phyloP scores from a whole-genome alignment of 345 rosid genomes.

The Aquilaria malaccensis region DNA sequence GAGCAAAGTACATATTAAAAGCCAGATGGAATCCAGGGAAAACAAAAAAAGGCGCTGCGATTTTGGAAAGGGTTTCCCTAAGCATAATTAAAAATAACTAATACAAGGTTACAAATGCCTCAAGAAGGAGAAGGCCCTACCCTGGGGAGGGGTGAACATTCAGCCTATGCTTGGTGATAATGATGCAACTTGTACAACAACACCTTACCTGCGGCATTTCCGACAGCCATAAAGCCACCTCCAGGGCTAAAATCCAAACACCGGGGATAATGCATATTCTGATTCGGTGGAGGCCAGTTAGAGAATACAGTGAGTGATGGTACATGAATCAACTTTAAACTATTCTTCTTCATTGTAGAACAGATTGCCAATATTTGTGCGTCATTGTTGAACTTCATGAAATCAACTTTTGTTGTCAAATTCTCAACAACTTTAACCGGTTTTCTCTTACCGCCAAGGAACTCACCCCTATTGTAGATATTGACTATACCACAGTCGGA shows the following conservation, averaged over 20 bases:
- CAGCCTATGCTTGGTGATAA: conserved; percentile 57
- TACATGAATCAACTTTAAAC: conserved; percentile 66
- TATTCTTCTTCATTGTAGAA: conserved; percentile 67
- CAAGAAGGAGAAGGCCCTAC: no score
- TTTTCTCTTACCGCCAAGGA: conserved; percentile 75
- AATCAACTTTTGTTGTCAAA: conserved; percentile 66
- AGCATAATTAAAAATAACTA: no score
- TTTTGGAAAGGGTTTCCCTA: no score
- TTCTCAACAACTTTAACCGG: conserved; percentile 76
- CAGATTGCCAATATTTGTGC: conserved; percentile 79
- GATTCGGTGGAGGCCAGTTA: conserved; percentile 72
- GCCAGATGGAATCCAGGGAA: no score
- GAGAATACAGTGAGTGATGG: conserved; percentile 69
- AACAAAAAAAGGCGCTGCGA: no score
- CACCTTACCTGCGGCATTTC: conserved; percentile 81
- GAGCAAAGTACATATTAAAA: no score
- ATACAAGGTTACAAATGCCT: no score
- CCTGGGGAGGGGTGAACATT: neutral
- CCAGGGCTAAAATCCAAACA: conserved; percentile 93
- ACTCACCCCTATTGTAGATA: conserved; percentile 69
- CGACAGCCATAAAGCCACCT: conserved; percentile 90
- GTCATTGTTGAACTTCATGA: conserved; percentile 76
- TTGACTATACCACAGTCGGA: conserved; percentile 86
- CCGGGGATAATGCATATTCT: conserved; percentile 51
- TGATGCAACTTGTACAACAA: conserved; percentile 80